These are phyloP conservation scores for Atkinsonella hypoxylon DNA, from an alignment of 2,329 filamentous ascomycete species.

Conservation along the genomic window DNA sequence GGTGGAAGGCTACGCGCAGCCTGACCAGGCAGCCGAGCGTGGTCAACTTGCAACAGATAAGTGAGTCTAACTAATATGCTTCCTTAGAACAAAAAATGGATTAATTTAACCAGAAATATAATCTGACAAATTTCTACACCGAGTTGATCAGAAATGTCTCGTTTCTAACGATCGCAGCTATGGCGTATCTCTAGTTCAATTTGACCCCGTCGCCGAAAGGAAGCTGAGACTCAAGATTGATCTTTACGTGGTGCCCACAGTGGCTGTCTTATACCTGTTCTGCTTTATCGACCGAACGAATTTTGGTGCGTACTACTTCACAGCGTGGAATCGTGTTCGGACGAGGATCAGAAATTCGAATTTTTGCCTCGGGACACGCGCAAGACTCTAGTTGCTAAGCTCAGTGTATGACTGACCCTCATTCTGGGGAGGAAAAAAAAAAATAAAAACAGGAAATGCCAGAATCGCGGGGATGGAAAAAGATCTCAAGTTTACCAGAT, in stretches of 20 bases:
- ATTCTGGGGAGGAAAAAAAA: no score
- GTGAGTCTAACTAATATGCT: neutral
- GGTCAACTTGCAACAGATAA: conserved; percentile 36
- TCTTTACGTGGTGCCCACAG: conserved; percentile 51
- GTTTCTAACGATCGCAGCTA: neutral
- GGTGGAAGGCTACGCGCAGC: neutral
- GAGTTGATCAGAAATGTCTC: neutral
- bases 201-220: conserved; percentile 45
- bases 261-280: conserved; percentile 55
- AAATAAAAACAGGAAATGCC: conserved; percentile 44
- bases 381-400: neutral
- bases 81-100: no score
- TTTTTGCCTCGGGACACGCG: no score
- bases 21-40: conserved; percentile 24
- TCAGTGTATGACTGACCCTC: neutral
- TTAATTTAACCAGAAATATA: neutral
- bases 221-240: conserved; percentile 53
- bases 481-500: conserved; percentile 45
- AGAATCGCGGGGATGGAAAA: conserved; percentile 51
- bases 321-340: neutral
- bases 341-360: neutral
- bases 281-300: conserved; percentile 68
- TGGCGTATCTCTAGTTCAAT: conserved; percentile 26
- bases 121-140: neutral
- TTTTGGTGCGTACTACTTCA: conserved; percentile 37